A percentile compares a stretch with the other conserved stretches of the same genome.
phyloP scores from a whole-genome alignment of 2,329 filamentous ascomycete species.

The Rugonectria rugulosa region DNA sequence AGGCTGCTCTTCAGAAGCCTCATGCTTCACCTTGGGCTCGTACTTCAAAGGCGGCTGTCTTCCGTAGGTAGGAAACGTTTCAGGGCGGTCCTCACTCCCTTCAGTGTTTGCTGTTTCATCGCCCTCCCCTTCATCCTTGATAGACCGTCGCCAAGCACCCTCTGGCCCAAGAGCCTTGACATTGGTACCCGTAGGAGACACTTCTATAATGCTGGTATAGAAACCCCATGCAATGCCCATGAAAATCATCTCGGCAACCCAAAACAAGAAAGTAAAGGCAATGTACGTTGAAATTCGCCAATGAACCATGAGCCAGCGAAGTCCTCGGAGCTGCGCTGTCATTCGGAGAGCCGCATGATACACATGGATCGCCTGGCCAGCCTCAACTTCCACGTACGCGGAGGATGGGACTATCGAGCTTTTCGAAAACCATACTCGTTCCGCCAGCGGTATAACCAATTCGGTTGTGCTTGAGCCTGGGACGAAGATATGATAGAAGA shows the following conservation, averaged over 20 bases:
- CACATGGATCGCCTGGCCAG: slow-evolving; percentile 74
- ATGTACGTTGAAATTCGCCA: slow-evolving; percentile 75
- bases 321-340: slow-evolving; percentile 76
- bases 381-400: slow-evolving; percentile 71
- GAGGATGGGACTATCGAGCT: slow-evolving; percentile 52
- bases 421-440: slow-evolving; percentile 69
- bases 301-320: slow-evolving; percentile 88
- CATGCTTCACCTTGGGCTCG: slow-evolving; percentile 48
- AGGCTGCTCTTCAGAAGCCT: slow-evolving; percentile 39
- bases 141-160: slow-evolving; percentile 15
- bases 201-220: slow-evolving; percentile 50
- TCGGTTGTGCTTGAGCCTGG: slow-evolving; percentile 69
- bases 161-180: slow-evolving; percentile 17
- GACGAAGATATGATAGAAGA: slow-evolving; percentile 75
- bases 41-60: slow-evolving; percentile 52
- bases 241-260: slow-evolving; percentile 75
- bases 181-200: slow-evolving; percentile 16
- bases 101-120: slow-evolving; percentile 37
- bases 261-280: slow-evolving; percentile 76
- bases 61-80: slow-evolving; percentile 53
- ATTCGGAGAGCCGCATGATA: slow-evolving; percentile 75
- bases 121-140: slow-evolving; percentile 34
- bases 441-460: slow-evolving; percentile 75
- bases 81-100: slow-evolving; percentile 51
- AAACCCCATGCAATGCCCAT: slow-evolving; percentile 71